Evolutionary conservation across 177 flowering plant genomes (phyloP).

Genomic region (Vitis hybrid): DNA sequence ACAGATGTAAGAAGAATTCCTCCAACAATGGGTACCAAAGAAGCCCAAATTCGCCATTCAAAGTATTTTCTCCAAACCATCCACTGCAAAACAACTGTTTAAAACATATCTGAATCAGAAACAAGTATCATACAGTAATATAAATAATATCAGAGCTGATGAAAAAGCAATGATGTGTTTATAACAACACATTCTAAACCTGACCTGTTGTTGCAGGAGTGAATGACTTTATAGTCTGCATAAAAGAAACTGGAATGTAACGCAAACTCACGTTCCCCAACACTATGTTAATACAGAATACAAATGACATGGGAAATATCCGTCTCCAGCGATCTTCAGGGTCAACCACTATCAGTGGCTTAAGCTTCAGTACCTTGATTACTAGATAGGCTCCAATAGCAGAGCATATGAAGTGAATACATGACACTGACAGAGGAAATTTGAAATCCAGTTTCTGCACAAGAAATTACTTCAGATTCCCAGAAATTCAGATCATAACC

Average conservation of each 20-base stretch:
- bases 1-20: constrained; percentile 94
- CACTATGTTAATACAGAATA: constrained; percentile 95
- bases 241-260: constrained; percentile 95
- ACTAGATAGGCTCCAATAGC: constrained; percentile 84
- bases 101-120: constrained; percentile 18
- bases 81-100: constrained; percentile 93
- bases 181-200: constrained; percentile 13
- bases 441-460: constrained; percentile 92
- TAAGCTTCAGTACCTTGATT: constrained; percentile 83
- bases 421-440: constrained; percentile 89
- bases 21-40: constrained; percentile 93
- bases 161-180: not conserved
- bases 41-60: constrained; percentile 93
- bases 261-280: constrained; percentile 96
- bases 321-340: constrained; percentile 97
- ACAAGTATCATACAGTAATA: not conserved
- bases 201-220: constrained; percentile 99
- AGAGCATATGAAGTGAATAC: constrained; percentile 97
- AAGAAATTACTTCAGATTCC: constrained; percentile 9
- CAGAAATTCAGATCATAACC: not conserved
- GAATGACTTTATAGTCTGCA: constrained; percentile 98
- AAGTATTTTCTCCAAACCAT: constrained; percentile 89
- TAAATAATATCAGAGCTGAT: not conserved
- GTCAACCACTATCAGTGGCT: constrained; percentile 89
- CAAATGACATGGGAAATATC: constrained; percentile 98